A percentile compares a stretch with the other conserved stretches of the same genome.
Conservation (phyloP, 1,284 basidiomycete genomes). For the Fomitiporia mediterranea region DNA sequence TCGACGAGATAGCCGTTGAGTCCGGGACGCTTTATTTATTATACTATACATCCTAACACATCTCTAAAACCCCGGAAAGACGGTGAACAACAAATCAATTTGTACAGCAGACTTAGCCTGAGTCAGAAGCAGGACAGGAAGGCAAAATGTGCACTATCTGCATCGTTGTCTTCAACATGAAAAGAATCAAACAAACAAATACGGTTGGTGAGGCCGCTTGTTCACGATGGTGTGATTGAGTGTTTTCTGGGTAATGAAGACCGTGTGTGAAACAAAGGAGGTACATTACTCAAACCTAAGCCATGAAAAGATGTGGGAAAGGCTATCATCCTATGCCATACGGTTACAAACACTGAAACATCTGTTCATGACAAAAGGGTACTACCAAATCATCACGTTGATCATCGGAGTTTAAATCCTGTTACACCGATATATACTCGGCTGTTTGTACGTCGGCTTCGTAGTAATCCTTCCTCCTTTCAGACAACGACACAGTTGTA, state of each 20-base stretch:
- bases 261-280: constrained; percentile 2
- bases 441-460: not conserved
- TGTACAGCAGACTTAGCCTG: too few relatives aligned
- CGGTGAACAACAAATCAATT: too few relatives aligned
- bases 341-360: too few relatives aligned
- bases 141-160: constrained; percentile 21
- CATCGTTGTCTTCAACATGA: constrained; percentile 19
- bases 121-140: constrained; percentile 11
- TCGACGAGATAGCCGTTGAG: too few relatives aligned
- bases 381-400: not conserved
- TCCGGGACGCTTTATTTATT: too few relatives aligned
- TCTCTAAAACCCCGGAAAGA: too few relatives aligned
- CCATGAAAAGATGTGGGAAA: not conserved
- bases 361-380: too few relatives aligned
- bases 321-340: constrained; percentile 2
- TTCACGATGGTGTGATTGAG: too few relatives aligned
- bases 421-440: not conserved
- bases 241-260: constrained; percentile 11
- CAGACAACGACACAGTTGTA: too few relatives aligned
- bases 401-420: not conserved
- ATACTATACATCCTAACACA: too few relatives aligned
- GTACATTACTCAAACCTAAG: not conserved
- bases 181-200: constrained; percentile 10
- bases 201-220: too few relatives aligned
- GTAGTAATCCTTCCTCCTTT: not conserved